Evolutionary conservation across 2,329 filamentous ascomycete species (phyloP), one percentile per base, ranked within the genome.

Genomic region (Ophiostoma pallidulum): DNA sequence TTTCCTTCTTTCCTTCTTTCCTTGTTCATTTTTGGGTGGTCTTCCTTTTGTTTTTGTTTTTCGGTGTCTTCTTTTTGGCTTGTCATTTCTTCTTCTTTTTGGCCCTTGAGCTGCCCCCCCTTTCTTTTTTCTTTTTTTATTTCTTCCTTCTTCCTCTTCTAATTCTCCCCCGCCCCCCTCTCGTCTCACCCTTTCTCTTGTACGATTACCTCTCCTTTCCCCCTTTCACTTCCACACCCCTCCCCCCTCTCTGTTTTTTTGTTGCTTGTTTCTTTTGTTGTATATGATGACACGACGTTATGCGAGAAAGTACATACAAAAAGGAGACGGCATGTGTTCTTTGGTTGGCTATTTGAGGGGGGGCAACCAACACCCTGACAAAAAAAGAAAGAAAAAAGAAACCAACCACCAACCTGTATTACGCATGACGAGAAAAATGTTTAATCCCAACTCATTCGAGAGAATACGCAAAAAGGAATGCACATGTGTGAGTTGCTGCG

Each of bases 221-320:
- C 16, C n/a, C 28, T 33, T 46, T 14, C 8, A 10, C 18, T 46
- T 40, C 8, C 16, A 28, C n/a, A n/a, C n/a, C n/a, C n/a, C n/a
- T 19, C 2, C 38, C 18, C n/a, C 39, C 13, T 20, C 16, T 45
- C 13, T 35, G 2, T 26, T 45, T 19, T 18, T 28, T 40, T 41
- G n/a, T 22, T 35, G 20, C 45, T 37, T 43, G 13, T 33, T 41
- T 45, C 16, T 31, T 38, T 43, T 42, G 8, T 47, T 38, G 43
- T 50, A 47, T 51, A 51, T 39, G 49, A 51, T 38, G 49, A 44
- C 36, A 51, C 41, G 49, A 51, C 45, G 49, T 48, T 51, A 51
- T 40, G 49, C 44, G 22, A 35, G 28, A 42, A 37, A 37, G 24
- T 28, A 38, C 31, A n/a, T 39, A 40, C 13, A 33, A n/a, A 26